A percentile compares a stretch with the other conserved stretches of the same genome.
Evolutionary conservation across 768 basidiomycete species (phyloP).

Genomic region (Mycena olivaceomarginata): DNA sequence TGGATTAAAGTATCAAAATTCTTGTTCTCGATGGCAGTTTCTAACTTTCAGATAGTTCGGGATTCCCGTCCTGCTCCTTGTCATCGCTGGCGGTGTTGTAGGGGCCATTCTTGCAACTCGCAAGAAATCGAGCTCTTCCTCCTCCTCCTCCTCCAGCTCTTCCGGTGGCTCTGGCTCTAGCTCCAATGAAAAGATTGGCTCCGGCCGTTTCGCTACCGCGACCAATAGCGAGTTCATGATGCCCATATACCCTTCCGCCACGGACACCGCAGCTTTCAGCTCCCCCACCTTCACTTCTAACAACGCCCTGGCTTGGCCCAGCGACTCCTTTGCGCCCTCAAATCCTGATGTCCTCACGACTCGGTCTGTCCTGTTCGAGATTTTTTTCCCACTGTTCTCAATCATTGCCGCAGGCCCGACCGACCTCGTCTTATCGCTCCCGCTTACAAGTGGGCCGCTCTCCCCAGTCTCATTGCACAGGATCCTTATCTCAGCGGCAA

Average conservation of each 20-base stretch:
- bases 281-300: conserved; percentile 81
- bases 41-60: conserved; percentile 62
- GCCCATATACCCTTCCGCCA: conserved; percentile 94
- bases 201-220: conserved; percentile 83
- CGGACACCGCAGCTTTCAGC: conserved; percentile 83
- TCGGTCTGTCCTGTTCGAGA: conserved; percentile 56
- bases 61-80: conserved; percentile 77
- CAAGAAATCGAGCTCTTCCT: conserved; percentile 54
- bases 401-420: conserved; percentile 60
- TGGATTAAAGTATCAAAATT: conserved; percentile 74
- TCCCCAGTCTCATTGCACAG: conserved; percentile 82
- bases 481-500: conserved; percentile 86
- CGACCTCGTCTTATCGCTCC: conserved; percentile 96
- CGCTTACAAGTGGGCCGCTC: conserved; percentile 91
- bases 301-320: conserved; percentile 81
- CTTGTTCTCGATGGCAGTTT: not conserved
- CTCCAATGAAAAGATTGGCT: conserved; percentile 72
- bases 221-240: conserved; percentile 88
- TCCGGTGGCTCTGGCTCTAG: conserved; percentile 73
- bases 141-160: conserved; percentile 43
- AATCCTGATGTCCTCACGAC: conserved; percentile 75
- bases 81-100: conserved; percentile 81
- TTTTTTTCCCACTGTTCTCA: not conserved
- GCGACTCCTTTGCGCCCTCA: conserved; percentile 84
- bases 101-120: conserved; percentile 90